Percentiles rank a stretch among this genome's conserved stretches.
Conservation (phyloP, 1,139 yeast species). For the Geotrichum europaeum region DNA sequence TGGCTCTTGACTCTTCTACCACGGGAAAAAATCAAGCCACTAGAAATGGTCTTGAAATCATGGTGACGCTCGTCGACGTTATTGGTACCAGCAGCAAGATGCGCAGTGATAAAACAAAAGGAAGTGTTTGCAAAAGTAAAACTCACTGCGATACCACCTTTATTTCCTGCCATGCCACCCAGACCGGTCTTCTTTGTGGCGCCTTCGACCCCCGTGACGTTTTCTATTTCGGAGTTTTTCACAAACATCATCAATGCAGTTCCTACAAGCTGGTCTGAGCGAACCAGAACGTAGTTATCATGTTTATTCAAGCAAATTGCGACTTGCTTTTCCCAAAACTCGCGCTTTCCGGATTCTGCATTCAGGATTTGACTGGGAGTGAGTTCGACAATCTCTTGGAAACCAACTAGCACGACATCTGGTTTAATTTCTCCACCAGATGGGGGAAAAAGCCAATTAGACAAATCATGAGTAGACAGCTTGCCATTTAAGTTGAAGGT, state of each 20-base stretch:
- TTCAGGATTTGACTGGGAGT: slow-evolving; percentile 86
- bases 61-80: slow-evolving; percentile 83
- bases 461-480: slow-evolving; percentile 48
- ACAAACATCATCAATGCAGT: slow-evolving; percentile 72
- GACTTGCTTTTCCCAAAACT: slow-evolving; percentile 74
- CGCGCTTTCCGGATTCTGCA: slow-evolving; percentile 64
- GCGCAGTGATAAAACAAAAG: slow-evolving; percentile 82
- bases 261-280: slow-evolving; percentile 92
- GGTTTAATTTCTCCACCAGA: slow-evolving; percentile 39
- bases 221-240: slow-evolving; percentile 52
- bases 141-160: slow-evolving; percentile 86
- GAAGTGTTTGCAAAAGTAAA: slow-evolving; percentile 71
- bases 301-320: slow-evolving; percentile 49
- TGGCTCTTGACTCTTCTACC: slow-evolving; percentile 68
- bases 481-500: slow-evolving; percentile 86
- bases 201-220: slow-evolving; percentile 71
- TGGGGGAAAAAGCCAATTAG: slow-evolving; percentile 77
- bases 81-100: slow-evolving; percentile 86
- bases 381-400: slow-evolving; percentile 89
- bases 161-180: slow-evolving; percentile 88
- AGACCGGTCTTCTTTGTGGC: slow-evolving; percentile 80
- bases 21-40: slow-evolving; percentile 71
- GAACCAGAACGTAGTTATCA: slow-evolving; percentile 57
- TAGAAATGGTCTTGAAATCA: slow-evolving; percentile 75
- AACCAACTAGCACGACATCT: slow-evolving; percentile 75